Percentiles rank a stretch among this genome's conserved stretches.
Evolutionary conservation across 352 stramenopile species (phyloP).

Genomic region (Phytophthora brassicae): DNA sequence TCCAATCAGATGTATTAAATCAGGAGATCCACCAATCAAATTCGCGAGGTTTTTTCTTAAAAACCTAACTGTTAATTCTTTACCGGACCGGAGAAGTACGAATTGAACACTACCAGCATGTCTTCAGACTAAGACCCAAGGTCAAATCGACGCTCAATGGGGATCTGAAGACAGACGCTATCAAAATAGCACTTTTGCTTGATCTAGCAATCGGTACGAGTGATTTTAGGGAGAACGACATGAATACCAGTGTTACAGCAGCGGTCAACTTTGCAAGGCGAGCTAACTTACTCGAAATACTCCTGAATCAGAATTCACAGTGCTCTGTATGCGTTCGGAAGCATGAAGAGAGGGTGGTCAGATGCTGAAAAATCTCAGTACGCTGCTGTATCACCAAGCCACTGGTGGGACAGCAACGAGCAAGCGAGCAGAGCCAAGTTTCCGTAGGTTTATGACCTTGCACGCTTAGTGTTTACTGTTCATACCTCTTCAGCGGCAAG

Average conservation of each 20-base stretch:
- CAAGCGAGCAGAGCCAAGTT: background rate
- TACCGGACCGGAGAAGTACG: no score
- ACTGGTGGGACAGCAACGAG: no score
- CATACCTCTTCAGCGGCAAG: background rate
- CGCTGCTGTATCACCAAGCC: no score
- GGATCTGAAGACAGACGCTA: conserved; percentile 12
- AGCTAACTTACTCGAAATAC: background rate
- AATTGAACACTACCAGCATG: background rate
- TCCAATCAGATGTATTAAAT: no score
- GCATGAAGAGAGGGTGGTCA: no score
- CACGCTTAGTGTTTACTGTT: background rate
- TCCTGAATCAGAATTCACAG: background rate
- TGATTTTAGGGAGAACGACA: no score
- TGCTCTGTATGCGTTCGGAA: background rate
- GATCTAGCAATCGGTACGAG: background rate
- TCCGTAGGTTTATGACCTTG: background rate
- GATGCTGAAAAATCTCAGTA: no score
- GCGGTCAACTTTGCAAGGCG: background rate
- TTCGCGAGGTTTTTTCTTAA: no score
- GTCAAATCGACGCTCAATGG: background rate
- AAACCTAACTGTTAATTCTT: no score
- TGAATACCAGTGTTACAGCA: no score
- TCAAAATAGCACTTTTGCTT: conserved; percentile 8
- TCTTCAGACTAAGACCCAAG: background rate
- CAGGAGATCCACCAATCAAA: no score